These are phyloP conservation scores for Platanus orientalis DNA, from an alignment of 164 flowering plant genomes.

Conservation along the genomic window DNA sequence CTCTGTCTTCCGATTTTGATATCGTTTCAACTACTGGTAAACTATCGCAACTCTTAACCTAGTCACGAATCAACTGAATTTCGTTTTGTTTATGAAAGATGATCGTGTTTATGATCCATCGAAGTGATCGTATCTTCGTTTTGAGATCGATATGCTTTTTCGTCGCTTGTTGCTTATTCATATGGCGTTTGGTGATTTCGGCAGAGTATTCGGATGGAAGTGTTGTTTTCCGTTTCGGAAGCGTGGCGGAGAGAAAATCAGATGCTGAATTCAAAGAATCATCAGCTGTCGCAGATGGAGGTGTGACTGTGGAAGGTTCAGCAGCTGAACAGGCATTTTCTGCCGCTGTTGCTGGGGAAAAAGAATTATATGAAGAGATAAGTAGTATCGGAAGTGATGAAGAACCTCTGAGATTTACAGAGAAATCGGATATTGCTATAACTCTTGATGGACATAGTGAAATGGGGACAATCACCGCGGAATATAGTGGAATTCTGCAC, in stretches of 20 bases:
- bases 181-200: conserved; percentile 15
- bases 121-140: conserved; percentile 2
- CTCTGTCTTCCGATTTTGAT: background rate
- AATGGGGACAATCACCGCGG: conserved; percentile 1
- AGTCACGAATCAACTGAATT: background rate
- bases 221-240: conserved; percentile 16
- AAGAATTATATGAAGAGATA: background rate
- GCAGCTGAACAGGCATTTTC: background rate
- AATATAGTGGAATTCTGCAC: conserved; percentile 1
- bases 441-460: background rate
- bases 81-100: background rate
- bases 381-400: background rate
- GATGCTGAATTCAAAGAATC: background rate
- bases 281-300: background rate
- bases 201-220: conserved; percentile 25
- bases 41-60: background rate
- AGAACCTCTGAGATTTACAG: background rate
- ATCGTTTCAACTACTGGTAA: conserved; percentile 18
- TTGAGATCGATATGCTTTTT: conserved; percentile 6
- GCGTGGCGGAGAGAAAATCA: background rate
- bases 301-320: background rate
- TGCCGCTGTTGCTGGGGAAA: background rate
- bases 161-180: conserved; percentile 5
- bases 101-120: background rate
- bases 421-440: background rate